phyloP scores from a whole-genome alignment of 352 stramenopile species.

The Globisporangium parvum region DNA sequence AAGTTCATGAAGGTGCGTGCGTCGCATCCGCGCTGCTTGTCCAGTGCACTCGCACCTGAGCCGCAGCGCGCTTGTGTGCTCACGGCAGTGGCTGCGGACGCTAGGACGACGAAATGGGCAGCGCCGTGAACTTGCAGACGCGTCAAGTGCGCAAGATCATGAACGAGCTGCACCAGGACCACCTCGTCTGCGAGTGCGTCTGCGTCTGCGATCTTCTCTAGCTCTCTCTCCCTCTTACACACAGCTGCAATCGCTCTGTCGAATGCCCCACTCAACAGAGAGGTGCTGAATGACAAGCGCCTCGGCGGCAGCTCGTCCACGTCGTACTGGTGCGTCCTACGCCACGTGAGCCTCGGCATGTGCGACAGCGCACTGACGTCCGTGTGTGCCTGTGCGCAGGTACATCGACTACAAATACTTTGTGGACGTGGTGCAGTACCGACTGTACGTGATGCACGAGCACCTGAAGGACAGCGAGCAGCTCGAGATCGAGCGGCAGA shows the following conservation, averaged over 20 bases:
- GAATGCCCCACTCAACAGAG: constrained; percentile 21
- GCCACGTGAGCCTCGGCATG: too few relatives aligned
- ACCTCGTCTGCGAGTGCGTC: constrained; percentile 80
- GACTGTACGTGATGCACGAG: constrained; percentile 84
- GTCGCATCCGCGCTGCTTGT: neutral
- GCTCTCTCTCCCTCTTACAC: neutral
- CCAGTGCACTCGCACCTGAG: neutral
- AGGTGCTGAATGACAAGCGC: constrained; percentile 86
- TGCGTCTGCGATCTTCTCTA: neutral
- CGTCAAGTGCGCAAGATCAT: constrained; percentile 87
- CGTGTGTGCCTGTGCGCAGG: constrained; percentile 9
- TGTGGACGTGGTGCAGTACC: constrained; percentile 85
- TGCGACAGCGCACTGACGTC: neutral
- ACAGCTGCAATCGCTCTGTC: neutral
- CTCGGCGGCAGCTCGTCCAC: constrained; percentile 78
- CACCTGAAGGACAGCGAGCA: constrained; percentile 83
- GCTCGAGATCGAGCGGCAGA: constrained; percentile 83
- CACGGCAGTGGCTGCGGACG: neutral
- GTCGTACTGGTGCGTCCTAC: constrained; percentile 70
- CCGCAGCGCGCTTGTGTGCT: neutral
- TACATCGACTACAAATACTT: constrained; percentile 93
- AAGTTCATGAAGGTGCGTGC: constrained; percentile 79
- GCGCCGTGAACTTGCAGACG: constrained; percentile 82
- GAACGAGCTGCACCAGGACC: constrained; percentile 82
- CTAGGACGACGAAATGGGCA: constrained; percentile 86